These are phyloP conservation scores for Lichtheimia ramosa DNA, from an alignment of 371 early-diverging fungal genomes.

Conservation along the genomic window DNA sequence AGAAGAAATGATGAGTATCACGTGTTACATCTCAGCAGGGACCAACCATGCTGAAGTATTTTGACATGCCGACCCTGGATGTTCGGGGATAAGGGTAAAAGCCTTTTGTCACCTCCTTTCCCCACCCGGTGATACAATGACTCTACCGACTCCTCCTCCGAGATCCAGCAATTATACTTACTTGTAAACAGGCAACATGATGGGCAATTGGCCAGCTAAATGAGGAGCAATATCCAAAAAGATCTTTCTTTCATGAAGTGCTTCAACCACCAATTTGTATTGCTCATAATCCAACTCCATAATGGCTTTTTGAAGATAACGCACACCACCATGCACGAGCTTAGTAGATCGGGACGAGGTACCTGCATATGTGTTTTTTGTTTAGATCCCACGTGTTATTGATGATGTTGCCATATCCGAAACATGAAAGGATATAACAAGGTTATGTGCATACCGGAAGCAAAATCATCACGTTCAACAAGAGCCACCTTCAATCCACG, in stretches of 20 bases:
- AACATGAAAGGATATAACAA: neutral
- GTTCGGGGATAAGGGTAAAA: conserved; percentile 5
- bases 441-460: conserved; percentile 61
- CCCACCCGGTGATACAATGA: conserved; percentile 1
- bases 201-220: conserved; percentile 91
- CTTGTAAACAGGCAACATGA: conserved; percentile 27
- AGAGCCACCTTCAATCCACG: conserved; percentile 96
- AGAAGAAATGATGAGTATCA: too few species aligned
- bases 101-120: conserved; percentile 16
- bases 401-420: neutral
- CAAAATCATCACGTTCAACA: conserved; percentile 98
- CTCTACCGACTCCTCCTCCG: too few species aligned
- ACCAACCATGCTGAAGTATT: conserved; percentile 1
- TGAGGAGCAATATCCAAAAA: conserved; percentile 97
- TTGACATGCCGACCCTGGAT: conserved; percentile 15
- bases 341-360: conserved; percentile 98
- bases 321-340: conserved; percentile 99
- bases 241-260: conserved; percentile 94
- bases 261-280: conserved; percentile 96
- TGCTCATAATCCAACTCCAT: conserved; percentile 95
- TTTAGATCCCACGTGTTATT: too few species aligned
- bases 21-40: too few species aligned
- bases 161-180: conserved; percentile 10
- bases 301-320: conserved; percentile 99
- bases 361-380: conserved; percentile 40